A percentile compares a stretch with the other conserved stretches of the same genome.
Evolutionary conservation across 2,329 filamentous ascomycete species (phyloP).

Genomic region (Aspergillus calidoustus): DNA sequence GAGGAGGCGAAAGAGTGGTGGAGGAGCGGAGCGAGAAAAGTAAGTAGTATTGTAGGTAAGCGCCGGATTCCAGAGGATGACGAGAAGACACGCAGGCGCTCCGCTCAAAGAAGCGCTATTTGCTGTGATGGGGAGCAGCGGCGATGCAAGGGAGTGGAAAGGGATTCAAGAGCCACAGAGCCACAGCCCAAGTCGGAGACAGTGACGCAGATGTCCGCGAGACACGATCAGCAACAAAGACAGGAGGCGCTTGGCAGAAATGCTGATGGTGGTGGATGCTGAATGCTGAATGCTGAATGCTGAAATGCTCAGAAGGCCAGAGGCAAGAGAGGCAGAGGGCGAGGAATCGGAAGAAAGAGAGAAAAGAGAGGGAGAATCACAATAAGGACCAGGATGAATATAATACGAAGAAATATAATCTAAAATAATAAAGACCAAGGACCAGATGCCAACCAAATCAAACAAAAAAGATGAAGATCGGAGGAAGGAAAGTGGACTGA

Average conservation of each 20-base stretch:
- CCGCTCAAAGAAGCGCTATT: conserved; percentile 20
- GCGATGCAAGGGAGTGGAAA: conserved; percentile 32
- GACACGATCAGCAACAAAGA: conserved; percentile 29
- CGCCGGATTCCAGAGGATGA: conserved; percentile 24
- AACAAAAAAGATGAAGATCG: conserved; percentile 23
- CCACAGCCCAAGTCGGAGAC: conserved; percentile 29
- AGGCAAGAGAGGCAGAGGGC: neutral
- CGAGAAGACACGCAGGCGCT: conserved; percentile 26
- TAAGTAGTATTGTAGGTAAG: conserved; percentile 23
- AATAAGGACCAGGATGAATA: conserved; percentile 8
- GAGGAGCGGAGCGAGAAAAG: conserved; percentile 17
- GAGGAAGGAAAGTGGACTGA: conserved; percentile 23
- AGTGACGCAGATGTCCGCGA: conserved; percentile 34
- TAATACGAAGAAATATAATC: conserved; percentile 6
- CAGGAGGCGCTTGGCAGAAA: conserved; percentile 31
- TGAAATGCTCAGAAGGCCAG: conserved; percentile 4
- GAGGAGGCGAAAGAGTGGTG: conserved; percentile 4
- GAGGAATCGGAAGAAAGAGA: conserved; percentile 3
- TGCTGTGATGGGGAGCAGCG: conserved; percentile 23
- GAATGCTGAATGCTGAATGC: conserved; percentile 13
- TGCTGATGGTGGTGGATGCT: conserved; percentile 31
- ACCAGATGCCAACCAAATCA: conserved; percentile 15
- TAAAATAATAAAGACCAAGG: conserved; percentile 7
- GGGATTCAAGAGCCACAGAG: conserved; percentile 29
- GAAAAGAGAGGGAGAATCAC: conserved; percentile 12